Conservation (phyloP, 2,329 filamentous ascomycete species). For the Sphaceloma murrayae region DNA sequence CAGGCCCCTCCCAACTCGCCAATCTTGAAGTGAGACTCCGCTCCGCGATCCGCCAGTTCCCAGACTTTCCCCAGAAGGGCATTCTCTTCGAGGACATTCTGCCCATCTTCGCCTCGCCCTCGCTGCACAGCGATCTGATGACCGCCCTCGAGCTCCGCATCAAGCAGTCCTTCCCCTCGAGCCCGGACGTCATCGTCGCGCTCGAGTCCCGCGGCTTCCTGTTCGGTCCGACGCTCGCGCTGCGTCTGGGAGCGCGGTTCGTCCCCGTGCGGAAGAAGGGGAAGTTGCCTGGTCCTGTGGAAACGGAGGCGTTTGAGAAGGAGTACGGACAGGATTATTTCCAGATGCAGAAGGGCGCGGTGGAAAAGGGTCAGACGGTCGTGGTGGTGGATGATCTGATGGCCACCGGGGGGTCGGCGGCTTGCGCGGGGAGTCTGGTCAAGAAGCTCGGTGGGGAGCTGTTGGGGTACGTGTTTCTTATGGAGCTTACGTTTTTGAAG, state of each 20-base stretch:
- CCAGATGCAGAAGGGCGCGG: conserved; percentile 83
- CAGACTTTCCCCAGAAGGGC: conserved; percentile 83
- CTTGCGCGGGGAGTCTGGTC: conserved; percentile 78
- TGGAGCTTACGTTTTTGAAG: conserved; percentile 88
- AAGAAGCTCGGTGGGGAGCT: conserved; percentile 76
- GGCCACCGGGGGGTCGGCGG: conserved; percentile 88
- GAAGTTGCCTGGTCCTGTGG: conserved; percentile 79
- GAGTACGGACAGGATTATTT: conserved; percentile 94
- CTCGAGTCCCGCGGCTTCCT: conserved; percentile 92
- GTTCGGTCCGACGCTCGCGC: conserved; percentile 81
- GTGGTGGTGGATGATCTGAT: conserved; percentile 97
- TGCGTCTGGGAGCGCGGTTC: conserved; percentile 74
- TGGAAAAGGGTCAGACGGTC: conserved; percentile 79
- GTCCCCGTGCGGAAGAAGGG: conserved; percentile 91
- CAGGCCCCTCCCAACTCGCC: conserved; percentile 43
- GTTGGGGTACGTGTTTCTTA: conserved; percentile 85
- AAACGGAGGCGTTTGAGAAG: conserved; percentile 81
- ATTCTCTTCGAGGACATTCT: conserved; percentile 98
- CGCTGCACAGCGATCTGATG: conserved; percentile 49
- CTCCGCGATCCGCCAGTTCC: conserved; percentile 68
- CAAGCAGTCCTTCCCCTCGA: conserved; percentile 45
- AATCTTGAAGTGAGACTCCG: conserved; percentile 60
- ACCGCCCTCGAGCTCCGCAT: conserved; percentile 79
- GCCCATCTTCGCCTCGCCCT: conserved; percentile 32
- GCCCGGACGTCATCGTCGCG: conserved; percentile 76